These are phyloP conservation scores for Kodamaea lidongshanica DNA, from an alignment of 805 yeast genomes.

Conservation along the genomic window DNA sequence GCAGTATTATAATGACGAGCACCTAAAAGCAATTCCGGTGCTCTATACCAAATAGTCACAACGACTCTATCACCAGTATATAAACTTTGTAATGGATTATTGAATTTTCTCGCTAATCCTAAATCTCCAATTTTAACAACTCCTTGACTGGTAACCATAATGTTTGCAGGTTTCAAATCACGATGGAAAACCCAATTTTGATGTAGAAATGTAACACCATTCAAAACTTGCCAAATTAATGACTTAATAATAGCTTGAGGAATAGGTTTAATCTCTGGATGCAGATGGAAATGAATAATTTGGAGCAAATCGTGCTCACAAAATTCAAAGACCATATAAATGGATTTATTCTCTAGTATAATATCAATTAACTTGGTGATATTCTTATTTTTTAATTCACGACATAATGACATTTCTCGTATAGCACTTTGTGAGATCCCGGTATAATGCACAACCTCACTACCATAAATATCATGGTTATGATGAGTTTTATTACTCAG, in stretches of 20 bases:
- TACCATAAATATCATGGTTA: slow-evolving; percentile 53
- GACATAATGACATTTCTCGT: slow-evolving; percentile 90
- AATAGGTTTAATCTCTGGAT: slow-evolving; percentile 73
- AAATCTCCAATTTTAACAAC: slow-evolving; percentile 94
- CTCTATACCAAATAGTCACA: slow-evolving; percentile 95
- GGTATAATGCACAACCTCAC: slow-evolving; percentile 81
- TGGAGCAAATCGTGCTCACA: slow-evolving; percentile 95
- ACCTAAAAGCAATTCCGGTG: slow-evolving; percentile 87
- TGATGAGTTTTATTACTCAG: slow-evolving; percentile 27
- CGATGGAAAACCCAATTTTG: slow-evolving; percentile 96
- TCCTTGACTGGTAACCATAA: slow-evolving; percentile 88
- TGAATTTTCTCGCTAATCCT: slow-evolving; percentile 84
- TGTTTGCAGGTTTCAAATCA: slow-evolving; percentile 95
- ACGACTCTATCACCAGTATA: slow-evolving; percentile 94
- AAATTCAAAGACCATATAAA: slow-evolving; percentile 91
- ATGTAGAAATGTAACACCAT: slow-evolving; percentile 87
- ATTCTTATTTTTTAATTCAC: slow-evolving; percentile 77
- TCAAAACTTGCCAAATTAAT: slow-evolving; percentile 84
- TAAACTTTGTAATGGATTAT: slow-evolving; percentile 77
- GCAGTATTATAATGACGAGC: slow-evolving; percentile 91
- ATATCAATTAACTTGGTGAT: slow-evolving; percentile 76
- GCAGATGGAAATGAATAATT: slow-evolving; percentile 90
- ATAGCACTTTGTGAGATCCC: slow-evolving; percentile 96
- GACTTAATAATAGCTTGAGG: slow-evolving; percentile 78
- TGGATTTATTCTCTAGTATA: slow-evolving; percentile 78